Evolutionary conservation across 495 filamentous ascomycete species (phyloP), one percentile per base, ranked within the genome.

Genomic region (Penicillium nucicola): DNA sequence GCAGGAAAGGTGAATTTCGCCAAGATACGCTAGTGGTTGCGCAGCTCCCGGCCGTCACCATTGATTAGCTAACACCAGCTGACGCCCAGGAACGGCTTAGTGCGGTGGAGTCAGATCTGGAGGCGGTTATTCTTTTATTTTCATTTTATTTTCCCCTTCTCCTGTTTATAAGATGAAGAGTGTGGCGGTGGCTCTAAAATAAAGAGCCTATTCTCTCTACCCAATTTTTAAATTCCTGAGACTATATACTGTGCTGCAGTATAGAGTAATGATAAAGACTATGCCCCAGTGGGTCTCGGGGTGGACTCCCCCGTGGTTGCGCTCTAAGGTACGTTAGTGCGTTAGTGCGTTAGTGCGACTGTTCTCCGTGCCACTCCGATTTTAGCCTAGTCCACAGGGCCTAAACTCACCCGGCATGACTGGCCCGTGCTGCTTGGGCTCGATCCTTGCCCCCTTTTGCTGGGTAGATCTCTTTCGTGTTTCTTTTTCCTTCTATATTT

Each of bases 21-120:
- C 72, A 74, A 76, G 69, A 32, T 41, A 52, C 69, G 66, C 73
- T 76, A 76, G 73, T 75, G 74, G 74, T 72, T 73, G 69, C 55
- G 74, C 58, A 75, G 67, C 67, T 71, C 60, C 58, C 54, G 60
- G 65, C 63, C 66, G 67, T 68, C 64, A 72, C 61, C 41, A 58
- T 42, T 48, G 49, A 62, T 50, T 58, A 64, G 60, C 62, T 55
- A 60, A 58, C 61, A 59, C 59, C 57, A 58, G 59, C 63, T 65
- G 63, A 62, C 55, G 9, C n/a, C 64, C 66, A 58, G 62, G 57
- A 70, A 61, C 46, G 65, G 69, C 19, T 57, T 72, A 72, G 71
- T 42, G 56, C 23, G 17, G 62, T 64, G 69, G 70, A 63, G 68
- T 40, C 52, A 61, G 65, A 71, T 71, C 70, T 71, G 64, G 68